These are phyloP conservation scores for Cocos nucifera DNA, from an alignment of 176 grass and related monocot species.

Conservation along the genomic window DNA sequence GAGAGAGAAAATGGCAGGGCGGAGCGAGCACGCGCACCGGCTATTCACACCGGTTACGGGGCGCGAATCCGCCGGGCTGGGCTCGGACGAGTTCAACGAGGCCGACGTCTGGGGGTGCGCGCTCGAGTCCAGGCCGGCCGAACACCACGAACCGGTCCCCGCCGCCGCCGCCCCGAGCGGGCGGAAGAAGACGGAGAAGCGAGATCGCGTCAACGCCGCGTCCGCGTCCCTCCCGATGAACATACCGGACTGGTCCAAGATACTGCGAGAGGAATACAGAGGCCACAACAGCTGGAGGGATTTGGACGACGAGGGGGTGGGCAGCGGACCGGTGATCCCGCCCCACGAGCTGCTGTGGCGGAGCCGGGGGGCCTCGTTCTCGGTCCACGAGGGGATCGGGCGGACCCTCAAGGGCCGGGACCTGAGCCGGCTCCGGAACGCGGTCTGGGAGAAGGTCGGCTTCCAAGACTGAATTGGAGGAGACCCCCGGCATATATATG, in stretches of 20 bases:
- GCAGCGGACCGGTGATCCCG: slow-evolving; percentile 39
- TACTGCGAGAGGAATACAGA: slow-evolving; percentile 46
- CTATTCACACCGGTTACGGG: slow-evolving; percentile 44
- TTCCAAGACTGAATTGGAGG: slow-evolving; percentile 52
- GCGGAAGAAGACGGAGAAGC: slow-evolving; percentile 20
- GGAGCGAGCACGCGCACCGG: slow-evolving; percentile 56
- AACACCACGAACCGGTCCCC: neutral
- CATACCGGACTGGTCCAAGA: slow-evolving; percentile 93
- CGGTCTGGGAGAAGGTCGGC: slow-evolving; percentile 94
- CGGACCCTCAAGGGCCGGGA: slow-evolving; percentile 95
- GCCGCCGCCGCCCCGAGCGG: slow-evolving; percentile 7
- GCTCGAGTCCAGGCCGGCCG: neutral
- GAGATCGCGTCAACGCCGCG: neutral
- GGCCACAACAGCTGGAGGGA: slow-evolving; percentile 18
- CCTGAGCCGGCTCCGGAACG: slow-evolving; percentile 87
- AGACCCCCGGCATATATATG: neutral
- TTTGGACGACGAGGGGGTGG: slow-evolving; percentile 1
- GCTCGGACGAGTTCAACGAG: slow-evolving; percentile 73
- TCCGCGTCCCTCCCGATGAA: slow-evolving; percentile 62
- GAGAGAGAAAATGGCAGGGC: slow-evolving; percentile 31
- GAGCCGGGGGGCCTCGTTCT: slow-evolving; percentile 64
- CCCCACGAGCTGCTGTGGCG: slow-evolving; percentile 82
- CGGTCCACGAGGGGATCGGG: slow-evolving; percentile 72
- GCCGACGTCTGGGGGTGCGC: slow-evolving; percentile 54
- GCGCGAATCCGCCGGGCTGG: neutral